Evolutionary conservation across 352 stramenopile genomes (phyloP).

Genomic region (Pythium scleroteichum): DNA sequence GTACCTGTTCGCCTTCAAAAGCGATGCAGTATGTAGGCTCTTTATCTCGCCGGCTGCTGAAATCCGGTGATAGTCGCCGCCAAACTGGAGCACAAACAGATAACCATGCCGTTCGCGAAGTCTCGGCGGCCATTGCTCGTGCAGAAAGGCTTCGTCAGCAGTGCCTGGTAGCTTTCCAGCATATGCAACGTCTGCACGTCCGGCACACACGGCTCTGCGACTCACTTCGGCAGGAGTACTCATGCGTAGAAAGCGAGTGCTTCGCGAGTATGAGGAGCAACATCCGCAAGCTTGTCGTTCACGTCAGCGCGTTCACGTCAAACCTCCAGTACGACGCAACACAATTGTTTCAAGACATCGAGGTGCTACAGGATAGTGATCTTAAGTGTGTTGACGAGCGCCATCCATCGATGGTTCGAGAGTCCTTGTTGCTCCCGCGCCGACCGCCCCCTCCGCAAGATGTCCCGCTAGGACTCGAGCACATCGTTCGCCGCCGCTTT

Average conservation of each 20-base stretch:
- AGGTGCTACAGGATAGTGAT: slow-evolving; percentile 16
- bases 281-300: slow-evolving; percentile 35
- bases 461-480: slow-evolving; percentile 18
- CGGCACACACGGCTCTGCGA: slow-evolving; percentile 22
- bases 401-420: not conserved
- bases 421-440: not conserved
- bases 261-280: slow-evolving; percentile 24
- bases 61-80: no score
- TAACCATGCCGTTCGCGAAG: not conserved
- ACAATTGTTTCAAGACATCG: slow-evolving; percentile 30
- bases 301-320: slow-evolving; percentile 36
- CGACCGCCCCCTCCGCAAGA: slow-evolving; percentile 13
- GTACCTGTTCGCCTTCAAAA: slow-evolving; percentile 20
- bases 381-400: not conserved
- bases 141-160: slow-evolving; percentile 18
- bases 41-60: slow-evolving; percentile 14
- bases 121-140: slow-evolving; percentile 1
- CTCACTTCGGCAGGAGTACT: slow-evolving; percentile 30
- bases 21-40: slow-evolving; percentile 28
- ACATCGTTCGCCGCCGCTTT: slow-evolving; percentile 19
- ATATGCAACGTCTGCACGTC: slow-evolving; percentile 23
- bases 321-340: slow-evolving; percentile 36
- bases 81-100: not conserved
- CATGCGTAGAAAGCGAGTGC: slow-evolving; percentile 27
- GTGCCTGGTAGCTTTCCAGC: slow-evolving; percentile 20